Conservation (phyloP, 768 basidiomycete genomes). For the Dictyophora rubrovolvata region DNA sequence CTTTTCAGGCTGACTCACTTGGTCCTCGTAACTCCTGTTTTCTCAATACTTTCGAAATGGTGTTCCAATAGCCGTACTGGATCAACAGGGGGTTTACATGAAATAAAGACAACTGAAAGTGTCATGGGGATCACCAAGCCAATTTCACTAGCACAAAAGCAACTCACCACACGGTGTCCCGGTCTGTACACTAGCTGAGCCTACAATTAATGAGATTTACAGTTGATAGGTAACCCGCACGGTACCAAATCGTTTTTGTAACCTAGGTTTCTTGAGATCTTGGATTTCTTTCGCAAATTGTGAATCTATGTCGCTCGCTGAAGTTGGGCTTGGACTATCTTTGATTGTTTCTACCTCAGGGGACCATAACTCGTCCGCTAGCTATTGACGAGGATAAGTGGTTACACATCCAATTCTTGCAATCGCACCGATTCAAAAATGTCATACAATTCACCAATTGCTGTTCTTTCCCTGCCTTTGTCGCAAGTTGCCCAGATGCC, state of each 20-base stretch:
- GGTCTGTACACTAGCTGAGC: constrained; percentile 62
- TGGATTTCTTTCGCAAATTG: constrained; percentile 65
- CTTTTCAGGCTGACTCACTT: constrained; percentile 31
- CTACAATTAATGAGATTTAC: not conserved
- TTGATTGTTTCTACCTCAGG: constrained; percentile 16
- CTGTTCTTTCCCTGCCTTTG: constrained; percentile 74
- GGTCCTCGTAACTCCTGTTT: constrained; percentile 55
- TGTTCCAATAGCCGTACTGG: constrained; percentile 59
- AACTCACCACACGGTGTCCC: constrained; percentile 70
- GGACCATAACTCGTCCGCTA: constrained; percentile 68
- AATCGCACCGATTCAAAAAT: constrained; percentile 61
- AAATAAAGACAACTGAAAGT: constrained; percentile 61
- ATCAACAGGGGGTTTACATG: constrained; percentile 68
- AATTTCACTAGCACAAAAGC: not conserved
- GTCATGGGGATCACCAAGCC: not conserved
- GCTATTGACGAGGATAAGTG: constrained; percentile 29
- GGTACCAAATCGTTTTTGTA: constrained; percentile 57
- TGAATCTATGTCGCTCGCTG: constrained; percentile 47
- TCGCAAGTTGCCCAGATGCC: constrained; percentile 82
- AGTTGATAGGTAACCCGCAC: not conserved
- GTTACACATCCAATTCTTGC: not conserved
- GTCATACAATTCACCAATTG: constrained; percentile 68
- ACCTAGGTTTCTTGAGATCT: constrained; percentile 55
- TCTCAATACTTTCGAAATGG: constrained; percentile 51
- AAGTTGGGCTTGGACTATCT: constrained; percentile 15